Evolutionary conservation across 2,329 filamentous ascomycete genomes (phyloP), one percentile per base, ranked within the genome.

Genomic region (Fusarium papillatum): DNA sequence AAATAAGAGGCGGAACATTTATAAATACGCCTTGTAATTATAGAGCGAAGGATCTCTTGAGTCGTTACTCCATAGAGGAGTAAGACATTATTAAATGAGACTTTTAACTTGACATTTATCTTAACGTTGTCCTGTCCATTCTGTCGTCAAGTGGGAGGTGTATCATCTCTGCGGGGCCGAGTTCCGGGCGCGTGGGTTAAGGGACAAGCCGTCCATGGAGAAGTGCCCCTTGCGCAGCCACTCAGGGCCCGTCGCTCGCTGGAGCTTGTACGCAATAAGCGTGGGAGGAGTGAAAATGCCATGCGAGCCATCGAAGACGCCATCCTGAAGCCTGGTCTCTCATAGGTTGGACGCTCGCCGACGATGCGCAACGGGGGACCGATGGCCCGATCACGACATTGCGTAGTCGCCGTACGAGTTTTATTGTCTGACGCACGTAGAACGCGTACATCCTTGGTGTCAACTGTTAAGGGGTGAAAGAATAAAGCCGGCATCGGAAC

Each of bases 321-420:
- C 74, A 80, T 80, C 61, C 65, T 29, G 13, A 17, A 43, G 29
- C 50, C 31, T 26, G 39, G 14, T 8, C 53, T 70, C 31, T 68
- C 46, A 76, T 76, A 76, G 74, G 74, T 64, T 73, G 62, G n/a
- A 9, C 7, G 46, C 24, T 53, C n/a, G 39, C 41, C 26, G 43
- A 39, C 31, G 55, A 64, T 39, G 26, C 38, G 31, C 34, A 53
- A 53, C 34, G 38, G 68, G 67, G 70, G 73, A 64, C 73, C 73
- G 73, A 76, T 76, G 73, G 55, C 68, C 73, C 73, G 73, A 76
- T 76, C 73, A 75, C 73, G 73, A 75, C 73, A 75, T 75, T 39
- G 59, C 26, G 34, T 63, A 41, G 36, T 29, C 24, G 22, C 38
- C 38, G 36, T 61, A 41, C 38, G 36, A 31, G 59, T 41, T 61